Evolutionary conservation across 2,329 filamentous ascomycete genomes (phyloP).

Genomic region (Pseudogymnoascus sp.): DNA sequence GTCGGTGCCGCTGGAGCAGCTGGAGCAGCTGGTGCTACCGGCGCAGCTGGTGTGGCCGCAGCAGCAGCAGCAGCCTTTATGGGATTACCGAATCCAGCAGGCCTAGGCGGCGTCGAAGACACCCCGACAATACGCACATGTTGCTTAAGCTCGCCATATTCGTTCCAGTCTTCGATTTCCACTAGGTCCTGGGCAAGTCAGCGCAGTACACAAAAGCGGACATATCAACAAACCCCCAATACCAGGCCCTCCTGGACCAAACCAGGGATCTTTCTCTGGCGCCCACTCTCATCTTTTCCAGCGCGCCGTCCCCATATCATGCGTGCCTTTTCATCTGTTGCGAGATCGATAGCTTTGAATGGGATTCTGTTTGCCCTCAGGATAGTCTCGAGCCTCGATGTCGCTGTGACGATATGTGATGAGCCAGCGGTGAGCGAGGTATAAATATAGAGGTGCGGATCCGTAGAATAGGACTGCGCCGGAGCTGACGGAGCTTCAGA

Average conservation of each 20-base stretch:
- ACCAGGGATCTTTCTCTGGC: slow-evolving; percentile 70
- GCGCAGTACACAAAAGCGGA: not conserved
- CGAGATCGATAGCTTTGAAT: slow-evolving; percentile 86
- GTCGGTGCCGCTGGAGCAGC: slow-evolving; percentile 18
- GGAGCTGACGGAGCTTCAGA: slow-evolving; percentile 19
- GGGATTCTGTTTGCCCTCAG: slow-evolving; percentile 89
- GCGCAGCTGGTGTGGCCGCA: slow-evolving; percentile 21
- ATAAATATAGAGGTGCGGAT: slow-evolving; percentile 81
- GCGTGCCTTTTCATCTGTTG: slow-evolving; percentile 79
- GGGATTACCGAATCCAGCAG: not conserved
- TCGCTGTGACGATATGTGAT: slow-evolving; percentile 92
- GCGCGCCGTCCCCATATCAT: slow-evolving; percentile 81
- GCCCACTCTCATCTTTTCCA: slow-evolving; percentile 57
- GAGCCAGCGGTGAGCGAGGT: slow-evolving; percentile 93
- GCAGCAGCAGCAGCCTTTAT: slow-evolving; percentile 15
- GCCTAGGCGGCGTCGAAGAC: slow-evolving; percentile 28
- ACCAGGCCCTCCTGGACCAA: slow-evolving; percentile 82
- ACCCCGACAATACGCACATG: slow-evolving; percentile 57
- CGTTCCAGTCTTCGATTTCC: slow-evolving; percentile 97
- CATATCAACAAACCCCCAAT: slow-evolving; percentile 59
- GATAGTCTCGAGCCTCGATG: slow-evolving; percentile 91
- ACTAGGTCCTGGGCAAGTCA: slow-evolving; percentile 62
- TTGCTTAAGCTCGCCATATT: slow-evolving; percentile 89
- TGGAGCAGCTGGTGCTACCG: slow-evolving; percentile 26
- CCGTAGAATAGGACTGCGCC: slow-evolving; percentile 34